Percentiles rank a stretch among this genome's conserved stretches.
Evolutionary conservation across 306 rosid genomes (phyloP).

Genomic region (Medicago lupulina): DNA sequence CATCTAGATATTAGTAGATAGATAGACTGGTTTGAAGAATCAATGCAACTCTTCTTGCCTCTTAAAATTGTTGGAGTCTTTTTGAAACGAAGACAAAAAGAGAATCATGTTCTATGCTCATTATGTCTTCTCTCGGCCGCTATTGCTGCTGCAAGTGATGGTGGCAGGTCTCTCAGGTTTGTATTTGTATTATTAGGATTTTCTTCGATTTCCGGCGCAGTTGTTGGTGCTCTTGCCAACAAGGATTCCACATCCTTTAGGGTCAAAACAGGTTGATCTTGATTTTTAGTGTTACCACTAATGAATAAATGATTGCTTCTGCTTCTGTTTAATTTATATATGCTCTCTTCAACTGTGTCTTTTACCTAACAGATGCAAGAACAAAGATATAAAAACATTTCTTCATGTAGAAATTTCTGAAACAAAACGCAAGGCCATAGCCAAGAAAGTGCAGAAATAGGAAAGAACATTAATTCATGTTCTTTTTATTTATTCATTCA

Average conservation of each 20-base stretch:
- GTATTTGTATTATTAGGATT: slow-evolving; percentile 44
- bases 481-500: neutral
- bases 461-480: slow-evolving; percentile 14
- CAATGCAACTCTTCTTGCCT: slow-evolving; percentile 40
- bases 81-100: slow-evolving; percentile 33
- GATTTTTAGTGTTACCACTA: slow-evolving; percentile 82
- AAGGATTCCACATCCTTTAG: slow-evolving; percentile 80
- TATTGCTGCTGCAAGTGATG: slow-evolving; percentile 80
- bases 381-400: slow-evolving; percentile 11
- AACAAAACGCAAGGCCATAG: slow-evolving; percentile 4
- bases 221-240: slow-evolving; percentile 61
- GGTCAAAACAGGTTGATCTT: slow-evolving; percentile 80
- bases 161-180: slow-evolving; percentile 72
- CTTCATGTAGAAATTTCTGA: slow-evolving; percentile 17
- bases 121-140: slow-evolving; percentile 88
- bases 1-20: slow-evolving; percentile 1
- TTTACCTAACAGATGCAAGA: slow-evolving; percentile 65
- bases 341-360: slow-evolving; percentile 88
- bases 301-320: slow-evolving; percentile 66
- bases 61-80: slow-evolving; percentile 28
- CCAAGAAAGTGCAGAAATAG: slow-evolving; percentile 18
- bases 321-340: slow-evolving; percentile 81
- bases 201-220: slow-evolving; percentile 53
- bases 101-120: slow-evolving; percentile 53
- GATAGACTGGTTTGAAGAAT: too few species aligned